Evolutionary conservation across 2,329 filamentous ascomycete genomes (phyloP), one percentile per base, ranked within the genome.

Genomic region (Phaeosphaeriaceae sp.): DNA sequence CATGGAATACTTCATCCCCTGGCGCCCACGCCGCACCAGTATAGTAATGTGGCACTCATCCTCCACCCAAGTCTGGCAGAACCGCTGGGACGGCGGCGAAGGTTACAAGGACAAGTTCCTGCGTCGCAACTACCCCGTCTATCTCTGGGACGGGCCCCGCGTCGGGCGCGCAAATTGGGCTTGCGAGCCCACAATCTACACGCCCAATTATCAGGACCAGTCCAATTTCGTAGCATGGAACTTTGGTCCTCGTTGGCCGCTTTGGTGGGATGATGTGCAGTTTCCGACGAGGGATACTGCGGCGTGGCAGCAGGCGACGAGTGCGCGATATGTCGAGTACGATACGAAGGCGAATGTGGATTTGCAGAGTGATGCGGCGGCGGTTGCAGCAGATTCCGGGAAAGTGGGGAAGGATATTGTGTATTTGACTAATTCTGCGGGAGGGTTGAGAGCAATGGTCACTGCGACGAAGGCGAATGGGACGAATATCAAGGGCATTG

Each of bases 51-150:
- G 68, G 68, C 67, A 71, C 54, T 66, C 62, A 25, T 70, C 67
- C 11, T 66, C 62, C 27, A 66, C 68, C 7, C 68, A 71, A 55
- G 67, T 68, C 27, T 71, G 62, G 62, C 68, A 71, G 53, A 71
- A 71, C 57, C 62, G 63, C 10, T 71, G 67, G 67, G 66, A 68
- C 50, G 65, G 65, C 49, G 68, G 66, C 31, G 59, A 64, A 51
- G 68, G 68, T 51, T 71, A 64, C 60, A 71, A 71, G 56, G 67
- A 71, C 58, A 63, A 66, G 57, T 69, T 66, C 44, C 58, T 71
- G 1, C 58, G 66, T 1, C 68, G 66, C 44, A 57, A 66, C 56
- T 71, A 71, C 50, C 68, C 67, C 24, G 63, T 71, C 40, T 70
- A 68, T 53, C 60, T 71, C 11, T 71, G 67, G 68, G 68, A 71